These are phyloP conservation scores for Leccinum longicurvipes DNA, from an alignment of 768 basidiomycete genomes.

Conservation along the genomic window DNA sequence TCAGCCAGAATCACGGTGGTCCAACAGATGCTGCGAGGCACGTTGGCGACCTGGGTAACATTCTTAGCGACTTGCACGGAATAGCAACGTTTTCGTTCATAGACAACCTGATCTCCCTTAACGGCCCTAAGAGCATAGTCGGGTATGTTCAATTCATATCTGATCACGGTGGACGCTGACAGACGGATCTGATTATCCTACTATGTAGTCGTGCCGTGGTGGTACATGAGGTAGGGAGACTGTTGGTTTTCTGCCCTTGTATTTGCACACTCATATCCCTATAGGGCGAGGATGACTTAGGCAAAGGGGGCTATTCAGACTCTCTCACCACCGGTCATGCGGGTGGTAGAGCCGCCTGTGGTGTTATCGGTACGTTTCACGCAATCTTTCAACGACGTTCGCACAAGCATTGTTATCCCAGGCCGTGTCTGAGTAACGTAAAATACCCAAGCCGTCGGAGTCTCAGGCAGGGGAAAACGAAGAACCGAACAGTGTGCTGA, in stretches of 20 bases:
- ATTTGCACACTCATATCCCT: conserved; percentile 7
- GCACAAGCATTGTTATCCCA: neutral
- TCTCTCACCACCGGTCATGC: conserved; percentile 79
- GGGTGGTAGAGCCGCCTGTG: conserved; percentile 74
- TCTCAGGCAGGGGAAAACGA: neutral
- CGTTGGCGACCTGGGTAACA: conserved; percentile 76
- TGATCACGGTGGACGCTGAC: neutral
- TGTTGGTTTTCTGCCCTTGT: neutral
- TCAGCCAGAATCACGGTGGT: conserved; percentile 61
- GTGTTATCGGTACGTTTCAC: conserved; percentile 59
- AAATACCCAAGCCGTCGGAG: neutral
- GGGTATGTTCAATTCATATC: conserved; percentile 45
- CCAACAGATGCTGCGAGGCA: conserved; percentile 55
- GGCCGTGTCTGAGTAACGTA: conserved; percentile 19
- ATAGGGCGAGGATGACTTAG: conserved; percentile 77
- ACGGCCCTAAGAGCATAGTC: conserved; percentile 63
- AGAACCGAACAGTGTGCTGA: neutral
- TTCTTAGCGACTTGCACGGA: conserved; percentile 58
- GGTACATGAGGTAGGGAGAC: conserved; percentile 56
- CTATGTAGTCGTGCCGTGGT: conserved; percentile 73
- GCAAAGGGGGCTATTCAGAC: conserved; percentile 63
- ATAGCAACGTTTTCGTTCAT: conserved; percentile 54
- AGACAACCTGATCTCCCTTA: conserved; percentile 61
- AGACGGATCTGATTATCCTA: conserved; percentile 1
- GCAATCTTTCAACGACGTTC: neutral